Evolutionary conservation across 2,329 filamentous ascomycete genomes (phyloP).

Genomic region (Ilyonectria sp.): DNA sequence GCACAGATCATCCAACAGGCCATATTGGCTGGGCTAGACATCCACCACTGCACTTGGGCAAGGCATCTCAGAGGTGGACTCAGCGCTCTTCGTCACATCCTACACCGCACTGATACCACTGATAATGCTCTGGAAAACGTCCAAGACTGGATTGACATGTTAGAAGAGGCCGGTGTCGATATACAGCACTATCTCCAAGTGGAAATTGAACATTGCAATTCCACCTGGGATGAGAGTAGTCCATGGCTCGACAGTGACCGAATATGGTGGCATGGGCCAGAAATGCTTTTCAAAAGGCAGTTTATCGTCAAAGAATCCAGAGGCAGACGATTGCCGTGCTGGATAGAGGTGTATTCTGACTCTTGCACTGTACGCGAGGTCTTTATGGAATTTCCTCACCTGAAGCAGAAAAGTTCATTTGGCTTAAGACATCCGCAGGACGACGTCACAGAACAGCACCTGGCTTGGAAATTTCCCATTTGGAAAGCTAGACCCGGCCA

Average conservation of each 20-base stretch:
- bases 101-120: background rate
- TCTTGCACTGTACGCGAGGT: slow-evolving; percentile 6
- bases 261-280: background rate
- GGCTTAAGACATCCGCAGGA: accelerated
- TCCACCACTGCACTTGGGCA: background rate
- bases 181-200: slow-evolving; percentile 15
- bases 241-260: too few relatives aligned
- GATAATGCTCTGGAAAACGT: background rate
- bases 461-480: background rate
- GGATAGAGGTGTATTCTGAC: background rate
- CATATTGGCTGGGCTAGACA: background rate
- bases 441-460: background rate
- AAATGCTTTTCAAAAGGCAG: background rate
- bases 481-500: background rate
- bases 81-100: background rate
- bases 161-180: slow-evolving; percentile 13
- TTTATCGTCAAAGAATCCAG: background rate
- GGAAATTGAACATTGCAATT: slow-evolving; percentile 6
- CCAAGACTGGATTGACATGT: slow-evolving; percentile 2
- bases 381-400: background rate
- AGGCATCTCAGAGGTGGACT: background rate
- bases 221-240: background rate
- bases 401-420: background rate
- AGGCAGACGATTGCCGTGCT: slow-evolving; percentile 7
- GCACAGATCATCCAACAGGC: background rate